These are phyloP conservation scores for Tillandsia leiboldiana DNA, from an alignment of 176 grass and related monocot species.

Conservation along the genomic window DNA sequence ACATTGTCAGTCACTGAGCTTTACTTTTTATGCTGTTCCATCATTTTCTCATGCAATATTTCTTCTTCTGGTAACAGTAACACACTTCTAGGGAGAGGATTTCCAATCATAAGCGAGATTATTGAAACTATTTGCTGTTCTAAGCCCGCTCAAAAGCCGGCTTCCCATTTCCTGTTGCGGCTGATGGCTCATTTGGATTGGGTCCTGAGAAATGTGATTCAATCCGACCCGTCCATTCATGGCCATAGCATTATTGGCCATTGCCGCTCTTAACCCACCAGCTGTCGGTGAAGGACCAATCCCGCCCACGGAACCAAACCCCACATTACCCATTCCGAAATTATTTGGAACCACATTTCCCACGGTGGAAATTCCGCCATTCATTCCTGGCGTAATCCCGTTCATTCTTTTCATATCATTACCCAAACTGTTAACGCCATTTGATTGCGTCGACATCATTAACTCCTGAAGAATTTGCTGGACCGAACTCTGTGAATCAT, in stretches of 20 bases:
- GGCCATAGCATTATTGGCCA: constrained; percentile 46
- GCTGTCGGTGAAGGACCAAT: constrained; percentile 25
- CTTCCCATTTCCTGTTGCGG: constrained; percentile 73
- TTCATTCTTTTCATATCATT: constrained; percentile 61
- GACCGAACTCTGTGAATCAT: constrained; percentile 80
- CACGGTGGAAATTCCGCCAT: constrained; percentile 47
- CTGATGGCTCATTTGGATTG: constrained; percentile 47
- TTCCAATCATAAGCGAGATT: constrained; percentile 95
- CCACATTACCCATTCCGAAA: constrained; percentile 42
- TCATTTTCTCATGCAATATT: not conserved
- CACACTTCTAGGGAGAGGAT: constrained; percentile 53
- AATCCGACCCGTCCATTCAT: constrained; percentile 62
- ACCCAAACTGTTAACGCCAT: constrained; percentile 30
- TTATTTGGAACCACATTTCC: constrained; percentile 45
- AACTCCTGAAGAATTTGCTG: constrained; percentile 80
- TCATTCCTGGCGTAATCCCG: constrained; percentile 34
- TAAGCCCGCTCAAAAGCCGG: constrained; percentile 61
- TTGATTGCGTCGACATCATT: constrained; percentile 82
- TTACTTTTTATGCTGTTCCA: constrained; percentile 14
- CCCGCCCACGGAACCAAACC: constrained; percentile 35
- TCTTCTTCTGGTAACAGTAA: not conserved
- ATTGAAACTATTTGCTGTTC: constrained; percentile 71
- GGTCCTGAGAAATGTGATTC: constrained; percentile 56
- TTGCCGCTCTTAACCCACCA: constrained; percentile 27
- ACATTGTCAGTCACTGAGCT: constrained; percentile 25